A percentile compares a stretch with the other conserved stretches of the same genome.
phyloP scores from a whole-genome alignment of 2,329 filamentous ascomycete species.

The Aspergillus quadrilineatus region DNA sequence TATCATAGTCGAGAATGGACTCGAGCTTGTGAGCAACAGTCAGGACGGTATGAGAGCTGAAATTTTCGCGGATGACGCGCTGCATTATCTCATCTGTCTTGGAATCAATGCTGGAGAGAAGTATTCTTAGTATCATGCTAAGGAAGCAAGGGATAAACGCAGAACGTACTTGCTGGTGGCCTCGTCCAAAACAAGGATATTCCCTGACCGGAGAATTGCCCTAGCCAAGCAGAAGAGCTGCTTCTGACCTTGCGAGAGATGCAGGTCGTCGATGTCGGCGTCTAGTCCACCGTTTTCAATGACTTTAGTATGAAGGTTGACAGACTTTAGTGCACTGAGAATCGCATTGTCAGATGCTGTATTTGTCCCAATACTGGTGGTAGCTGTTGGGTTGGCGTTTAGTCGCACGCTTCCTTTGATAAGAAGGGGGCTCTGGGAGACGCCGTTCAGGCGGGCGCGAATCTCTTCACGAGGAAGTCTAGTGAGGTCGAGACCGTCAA shows the following conservation, averaged over 20 bases:
- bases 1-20: conserved; percentile 42
- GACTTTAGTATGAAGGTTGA: conserved; percentile 39
- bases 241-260: conserved; percentile 59
- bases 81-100: conserved; percentile 60
- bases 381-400: conserved; percentile 41
- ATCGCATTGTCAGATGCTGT: conserved; percentile 33
- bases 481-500: conserved; percentile 38
- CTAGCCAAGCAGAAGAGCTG: conserved; percentile 65
- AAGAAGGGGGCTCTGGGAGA: conserved; percentile 47
- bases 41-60: conserved; percentile 59
- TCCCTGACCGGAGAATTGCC: conserved; percentile 53
- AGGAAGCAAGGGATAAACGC: neutral
- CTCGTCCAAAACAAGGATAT: conserved; percentile 48
- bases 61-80: conserved; percentile 54
- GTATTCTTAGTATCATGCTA: neutral
- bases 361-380: conserved; percentile 13
- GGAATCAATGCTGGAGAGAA: conserved; percentile 51
- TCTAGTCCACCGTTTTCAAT: conserved; percentile 42
- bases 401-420: conserved; percentile 41
- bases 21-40: conserved; percentile 58
- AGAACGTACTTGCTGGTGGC: conserved; percentile 23
- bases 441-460: conserved; percentile 42
- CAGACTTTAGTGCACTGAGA: conserved; percentile 37
- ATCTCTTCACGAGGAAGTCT: conserved; percentile 40
- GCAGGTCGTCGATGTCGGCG: conserved; percentile 48